Evolutionary conservation across 208 protist species (phyloP), one percentile per base, ranked within the genome.

Genomic region (Sergeia podlipaevii): DNA sequence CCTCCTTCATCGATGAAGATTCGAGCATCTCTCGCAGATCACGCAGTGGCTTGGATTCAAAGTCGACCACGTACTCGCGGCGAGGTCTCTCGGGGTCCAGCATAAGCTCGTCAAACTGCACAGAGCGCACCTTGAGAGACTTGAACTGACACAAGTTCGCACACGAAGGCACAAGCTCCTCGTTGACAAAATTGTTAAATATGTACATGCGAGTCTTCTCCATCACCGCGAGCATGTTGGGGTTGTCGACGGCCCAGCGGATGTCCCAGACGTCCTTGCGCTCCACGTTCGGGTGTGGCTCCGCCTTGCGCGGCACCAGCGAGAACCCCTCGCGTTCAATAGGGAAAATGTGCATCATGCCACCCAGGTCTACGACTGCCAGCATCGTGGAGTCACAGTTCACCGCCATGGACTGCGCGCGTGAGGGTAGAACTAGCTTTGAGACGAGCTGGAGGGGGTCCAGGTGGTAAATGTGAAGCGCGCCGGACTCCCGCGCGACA

Each of bases 211-310:
- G 77, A 23, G 96, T 96, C 73, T 96, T 97, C 74, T 97, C 96
- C 94, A 98, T 97, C 45, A 97, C 72, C 20, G 91, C 97, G 42
- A 98, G 83, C 29, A 93, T 78, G 44, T 89, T 58, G 8, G 95
- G 91, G 65, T 98, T 88, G 64, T 99, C 97, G 3, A 68, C 54
- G 32, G 92, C 80, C 96, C 96, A 99, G 39, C 60, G 53, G 48
- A 98, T 44, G 67, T 91, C 83, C 97, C 97, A 98, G 11, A 96
- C 93, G 43, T 98, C 96, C 66, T 98, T 97, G 7, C 90, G 77
- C 74, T 98, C 93, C 37, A 98, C 80, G 30, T 70, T 61, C 1
- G 70, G 65, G 17, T 91, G 10, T 30, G 70, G 58, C 43, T 85
- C 62, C 2, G 80, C 71, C 45, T 76, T 75, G 47, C 64, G 63